Base-by-base conservation (phyloP, 805 yeast genomes). In the Komagataella phaffii region DNA sequence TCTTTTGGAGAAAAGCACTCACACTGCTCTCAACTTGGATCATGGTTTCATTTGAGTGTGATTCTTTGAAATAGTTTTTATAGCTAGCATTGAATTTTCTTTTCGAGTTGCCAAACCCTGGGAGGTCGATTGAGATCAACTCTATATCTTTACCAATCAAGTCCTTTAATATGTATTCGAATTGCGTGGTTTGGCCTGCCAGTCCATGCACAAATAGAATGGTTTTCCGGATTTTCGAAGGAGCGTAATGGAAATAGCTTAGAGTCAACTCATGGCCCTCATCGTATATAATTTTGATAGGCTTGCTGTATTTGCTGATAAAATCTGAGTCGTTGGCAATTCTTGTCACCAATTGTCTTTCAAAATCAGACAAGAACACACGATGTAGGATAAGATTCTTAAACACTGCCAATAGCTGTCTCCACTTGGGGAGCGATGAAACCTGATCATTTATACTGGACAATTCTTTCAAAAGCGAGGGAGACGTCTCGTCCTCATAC, bases 131-230 rank as follows among this genome's bases (percentile, higher is more conserved):
- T 0, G 90, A 78, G 45, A 85, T 60, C 17, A 88, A 75, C 52
- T 79, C 83, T 54, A 80, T 76, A 55, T 81, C 76, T 56, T 77
- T 80, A 40, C 83, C 68, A 56, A 86, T 77, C 50, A 79, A 70
- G 24, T 80, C 81, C 6, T 61, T 52, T 62, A 87, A 66, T 44
- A 87, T 67, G 1, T 83, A 81, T 59, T 86, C 93, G 63, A 90
- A 90, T 63, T 89, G 96, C 19, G 88, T 79, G 61, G 86, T 70
- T 58, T 83, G 91, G 2, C 98, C 98, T 1, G 97, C 98, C 18
- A 91, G 65, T 0, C 98, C 98, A 68, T 89, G 97, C 17, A 90
- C 61, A 52, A 88, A 77, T 2, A 88, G 65, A 5, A 85, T 64
- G 79, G 64, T 52, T 73, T 72, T 8, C 58, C 56, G 50, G 61